Evolutionary conservation across 2,329 filamentous ascomycete genomes (phyloP), one percentile per base, ranked within the genome.

Genomic region (Pseudogymnoascus sp.): DNA sequence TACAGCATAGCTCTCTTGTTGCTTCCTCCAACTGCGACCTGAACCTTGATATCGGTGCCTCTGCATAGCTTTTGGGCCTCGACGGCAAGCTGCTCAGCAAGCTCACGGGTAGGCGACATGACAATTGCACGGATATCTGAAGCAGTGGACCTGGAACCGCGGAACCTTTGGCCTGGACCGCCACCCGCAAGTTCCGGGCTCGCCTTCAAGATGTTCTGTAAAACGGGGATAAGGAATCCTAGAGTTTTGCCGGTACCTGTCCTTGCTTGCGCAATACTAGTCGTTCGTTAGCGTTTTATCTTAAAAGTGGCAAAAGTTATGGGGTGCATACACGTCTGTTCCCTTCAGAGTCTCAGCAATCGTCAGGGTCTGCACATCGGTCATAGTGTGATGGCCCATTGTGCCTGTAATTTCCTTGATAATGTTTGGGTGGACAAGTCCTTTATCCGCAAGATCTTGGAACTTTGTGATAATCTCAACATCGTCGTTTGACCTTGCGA

Each of bases 241-340:
- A 97, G 77, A 0, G 94, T 99, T 78, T 99, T 99, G 72, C 94
- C 94, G 2, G 94, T 97, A 74, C 94, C 94, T 6, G 94, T 99
- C 77, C 90, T 96, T 65, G 94, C 94, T 79, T 97, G 94, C 36
- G 93, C 94, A 69, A 97, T 83, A 68, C 89, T 92, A 68, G 15
- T 37, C 9, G 15, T 35, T 40, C 10, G 5, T 59, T 59, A 59
- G 58, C 58, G 8, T 37, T 40, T 33, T 27, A 21, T 60, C 29
- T 13, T 55, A 55, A 55, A 55, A 60, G 59, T 52, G 29, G 59
- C 29, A 33, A 48, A 59, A 15, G 21, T n/a, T 10, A 59, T 8
- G 31, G 15, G 27, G 33, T 25, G 69, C 71, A 65, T 70, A 73
- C 72, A 73, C 69, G 65, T 73, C 72, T 7, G 60, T 83, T 15